Base-by-base conservation (phyloP, 1,284 basidiomycete genomes). In the Boletellus deceptivus region DNA sequence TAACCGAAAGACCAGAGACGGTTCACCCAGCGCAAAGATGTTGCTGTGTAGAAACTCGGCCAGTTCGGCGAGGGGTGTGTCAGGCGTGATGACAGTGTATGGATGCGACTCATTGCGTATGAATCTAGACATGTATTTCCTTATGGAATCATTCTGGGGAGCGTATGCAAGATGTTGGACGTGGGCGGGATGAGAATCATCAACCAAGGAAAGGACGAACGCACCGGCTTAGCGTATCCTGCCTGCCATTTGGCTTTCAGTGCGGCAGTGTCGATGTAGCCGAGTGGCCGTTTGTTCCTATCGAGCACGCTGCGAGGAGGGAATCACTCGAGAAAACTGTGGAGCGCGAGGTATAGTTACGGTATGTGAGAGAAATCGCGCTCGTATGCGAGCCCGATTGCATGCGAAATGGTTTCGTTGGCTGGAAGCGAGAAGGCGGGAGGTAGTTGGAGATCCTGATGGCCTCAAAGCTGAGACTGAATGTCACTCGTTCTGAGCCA, bases 321-420 rank as follows among this genome's bases (percentile, higher is more conserved):
- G 11, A 25, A 22, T 61, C 65, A 40, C 34, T 39, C 24, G 16
- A 47, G 34, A 25, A 24, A 17, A 7, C 16, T 11, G 25, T 9
- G n/a, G 35, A 22, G 22, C 17, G 18, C 8, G 16, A 29, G 14
- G 17, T 0, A n/a, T 43, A 70, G 76, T 63, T 60, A 94, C 91
- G 92, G 92, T 51, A 94, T 86, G 61, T 93, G 84, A 24, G 92
- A 92, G 70, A 93, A 94, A 65, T 94, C 92, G 39, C 91, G 82
- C 59, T 94, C 92, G 61, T 93, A 94, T 0, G 92, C 92, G 31
- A 88, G 78, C 60, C 91, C 89, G 38, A 94, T 80, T 2, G 90
- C 92, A 27, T 80, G 75, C 9, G 79, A 78, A 50, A 93, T 83
- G 18, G 79, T 77, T 59, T 91, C 90, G 53, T 77, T 77, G 9